Evolutionary conservation across 1,284 basidiomycete species (phyloP), one percentile per base, ranked within the genome.

Genomic region (Papiliotrema nemorosa): DNA sequence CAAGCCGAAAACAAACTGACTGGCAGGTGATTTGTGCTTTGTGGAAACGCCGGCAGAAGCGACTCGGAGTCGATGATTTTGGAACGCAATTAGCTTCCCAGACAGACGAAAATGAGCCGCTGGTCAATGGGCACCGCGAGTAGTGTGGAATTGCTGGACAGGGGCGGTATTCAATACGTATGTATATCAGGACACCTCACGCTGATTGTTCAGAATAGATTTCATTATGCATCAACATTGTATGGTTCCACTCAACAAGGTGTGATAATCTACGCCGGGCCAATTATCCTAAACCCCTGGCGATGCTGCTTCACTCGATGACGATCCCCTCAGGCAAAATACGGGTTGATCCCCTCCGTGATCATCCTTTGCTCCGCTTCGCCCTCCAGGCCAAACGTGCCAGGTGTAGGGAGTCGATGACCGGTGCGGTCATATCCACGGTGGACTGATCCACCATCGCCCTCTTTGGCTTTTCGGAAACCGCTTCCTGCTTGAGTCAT

Each of bases 31-130:
- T 92, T 82, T 93, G 90, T 62, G 70, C 91, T 16, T 56, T 78
- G 10, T 93, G 89, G 87, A 89, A 86, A 68, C 57, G 80, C 25
- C 81, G 88, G 24, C 92, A 97, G 69, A 78, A 73, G 43, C 76
- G 78, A 21, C 79, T 90, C 3, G 83, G 84, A n/a, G 81, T 97
- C 48, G 91, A 98, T 69, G 94, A 97, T 73, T 98, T 94, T 66
- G 94, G 96, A 0, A 77, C 81, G 33, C 82, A 85, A 0, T 67
- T 88, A n/a, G 33, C 36, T 1, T 40, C 45, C 6, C 24, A 41
- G 1, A 27, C n/a, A 12, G 27, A 20, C 31, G 46, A 50, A 22
- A 49, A 54, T 29, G 24, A 26, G 2, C 44, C 45, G 2, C 37
- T 50, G 24, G 48, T 54, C 16, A 27, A 44, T 31, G 18, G 7